phyloP scores from a whole-genome alignment of 2,329 filamentous ascomycete genomes.

The Aspergillus sp. region DNA sequence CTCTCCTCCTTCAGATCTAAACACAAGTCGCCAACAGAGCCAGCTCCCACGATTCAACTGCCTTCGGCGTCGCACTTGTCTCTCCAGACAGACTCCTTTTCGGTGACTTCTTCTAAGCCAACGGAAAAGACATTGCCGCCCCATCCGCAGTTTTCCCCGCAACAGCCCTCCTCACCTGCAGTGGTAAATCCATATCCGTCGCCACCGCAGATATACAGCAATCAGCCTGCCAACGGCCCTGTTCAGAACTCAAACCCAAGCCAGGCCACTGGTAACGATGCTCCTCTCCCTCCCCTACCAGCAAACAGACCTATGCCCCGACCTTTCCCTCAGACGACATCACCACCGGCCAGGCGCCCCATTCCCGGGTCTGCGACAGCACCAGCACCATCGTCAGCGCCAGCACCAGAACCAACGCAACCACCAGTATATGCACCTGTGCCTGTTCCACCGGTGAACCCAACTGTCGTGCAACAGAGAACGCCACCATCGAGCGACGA shows the following conservation, averaged over 20 bases:
- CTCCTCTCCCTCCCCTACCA: background rate
- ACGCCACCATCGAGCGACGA: conserved; percentile 14
- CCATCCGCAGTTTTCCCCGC: conserved; percentile 18
- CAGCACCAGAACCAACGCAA: background rate
- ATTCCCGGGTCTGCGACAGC: background rate
- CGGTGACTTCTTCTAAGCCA: conserved; percentile 17
- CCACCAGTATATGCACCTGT: background rate
- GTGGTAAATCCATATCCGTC: conserved; percentile 11
- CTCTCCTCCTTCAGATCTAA: conserved; percentile 30
- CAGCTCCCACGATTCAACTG: conserved; percentile 7
- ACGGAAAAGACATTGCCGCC: conserved; percentile 29
- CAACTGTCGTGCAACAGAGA: conserved; percentile 8
- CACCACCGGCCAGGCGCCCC: background rate
- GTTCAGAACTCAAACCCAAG: background rate
- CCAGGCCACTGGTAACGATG: conserved; percentile 1
- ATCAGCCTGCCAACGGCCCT: background rate
- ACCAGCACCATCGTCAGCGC: background rate
- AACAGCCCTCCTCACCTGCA: conserved; percentile 8
- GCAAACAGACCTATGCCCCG: background rate
- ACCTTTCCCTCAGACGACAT: background rate
- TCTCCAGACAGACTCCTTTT: background rate
- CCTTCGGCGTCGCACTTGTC: conserved; percentile 9
- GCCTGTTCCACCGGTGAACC: background rate
- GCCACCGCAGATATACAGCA: conserved; percentile 1
- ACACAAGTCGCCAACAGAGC: conserved; percentile 24